phyloP scores from a whole-genome alignment of 768 basidiomycete genomes.

The Mycena vulgaris region DNA sequence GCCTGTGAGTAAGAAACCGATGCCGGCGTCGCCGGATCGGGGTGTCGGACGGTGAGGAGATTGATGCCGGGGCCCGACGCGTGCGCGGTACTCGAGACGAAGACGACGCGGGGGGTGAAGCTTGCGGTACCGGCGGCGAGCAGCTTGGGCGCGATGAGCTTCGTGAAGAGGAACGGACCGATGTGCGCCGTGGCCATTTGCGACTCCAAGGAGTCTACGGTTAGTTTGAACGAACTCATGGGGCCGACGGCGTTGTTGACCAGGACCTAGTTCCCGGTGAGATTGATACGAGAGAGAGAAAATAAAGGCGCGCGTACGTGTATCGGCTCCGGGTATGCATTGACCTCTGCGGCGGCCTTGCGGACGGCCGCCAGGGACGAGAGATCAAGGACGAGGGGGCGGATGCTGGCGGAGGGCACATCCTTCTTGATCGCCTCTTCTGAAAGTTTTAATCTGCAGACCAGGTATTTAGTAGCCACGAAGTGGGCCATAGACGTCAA shows the following conservation, averaged over 20 bases:
- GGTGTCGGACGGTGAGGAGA: neutral
- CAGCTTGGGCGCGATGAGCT: neutral
- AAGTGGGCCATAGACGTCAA: neutral
- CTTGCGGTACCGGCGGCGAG: neutral
- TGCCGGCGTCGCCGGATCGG: neutral
- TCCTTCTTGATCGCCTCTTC: constrained; percentile 10
- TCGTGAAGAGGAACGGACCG: neutral
- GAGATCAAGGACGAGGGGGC: neutral
- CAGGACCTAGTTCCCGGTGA: neutral
- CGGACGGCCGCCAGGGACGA: neutral
- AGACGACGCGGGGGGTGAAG: neutral
- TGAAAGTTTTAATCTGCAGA: neutral
- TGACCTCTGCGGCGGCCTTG: constrained; percentile 7
- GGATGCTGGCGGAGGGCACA: neutral
- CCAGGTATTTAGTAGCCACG: neutral
- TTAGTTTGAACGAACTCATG: neutral
- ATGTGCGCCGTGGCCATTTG: neutral
- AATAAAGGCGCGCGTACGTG: neutral
- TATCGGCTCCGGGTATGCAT: constrained; percentile 2
- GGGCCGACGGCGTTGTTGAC: neutral
- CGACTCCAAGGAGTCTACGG: neutral
- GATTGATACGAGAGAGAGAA: neutral
- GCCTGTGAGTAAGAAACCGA: constrained; percentile 9
- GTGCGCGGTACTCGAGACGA: neutral
- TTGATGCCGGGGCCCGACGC: neutral